Percentiles rank a stretch among this genome's conserved stretches.
These are phyloP conservation scores for Quercus suber DNA, from an alignment of 306 rosid species.

Conservation along the genomic window DNA sequence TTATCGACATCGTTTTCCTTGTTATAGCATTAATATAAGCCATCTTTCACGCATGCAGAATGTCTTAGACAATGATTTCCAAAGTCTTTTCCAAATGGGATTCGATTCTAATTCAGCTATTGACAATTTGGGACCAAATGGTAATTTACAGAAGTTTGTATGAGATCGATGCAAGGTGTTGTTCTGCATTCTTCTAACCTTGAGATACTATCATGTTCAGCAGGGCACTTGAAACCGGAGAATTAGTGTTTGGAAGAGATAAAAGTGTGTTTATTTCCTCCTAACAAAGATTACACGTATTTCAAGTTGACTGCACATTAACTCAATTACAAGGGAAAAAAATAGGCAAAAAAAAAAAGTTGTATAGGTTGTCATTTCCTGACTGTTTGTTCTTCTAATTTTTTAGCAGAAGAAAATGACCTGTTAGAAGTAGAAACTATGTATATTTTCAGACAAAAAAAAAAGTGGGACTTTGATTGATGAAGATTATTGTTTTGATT, in stretches of 20 bases:
- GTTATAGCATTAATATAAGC: slow-evolving; percentile 15
- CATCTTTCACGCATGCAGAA: slow-evolving; percentile 40
- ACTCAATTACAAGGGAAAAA: slow-evolving; percentile 31
- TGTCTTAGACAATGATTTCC: slow-evolving; percentile 73
- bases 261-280: slow-evolving; percentile 20
- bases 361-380: slow-evolving; percentile 81
- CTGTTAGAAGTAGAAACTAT: slow-evolving; percentile 42
- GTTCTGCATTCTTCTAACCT: slow-evolving; percentile 16
- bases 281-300: slow-evolving; percentile 31
- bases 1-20: slow-evolving; percentile 1
- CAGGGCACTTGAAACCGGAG: slow-evolving; percentile 81
- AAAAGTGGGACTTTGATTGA: slow-evolving; percentile 37
- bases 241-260: slow-evolving; percentile 32
- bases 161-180: neutral
- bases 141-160: slow-evolving; percentile 36
- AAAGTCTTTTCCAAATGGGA: slow-evolving; percentile 79
- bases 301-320: slow-evolving; percentile 48
- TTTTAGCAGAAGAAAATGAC: slow-evolving; percentile 85
- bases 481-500: slow-evolving; percentile 45
- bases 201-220: slow-evolving; percentile 22
- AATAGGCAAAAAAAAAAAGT: slow-evolving; percentile 21
- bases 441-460: slow-evolving; percentile 31
- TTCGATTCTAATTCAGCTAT: slow-evolving; percentile 59
- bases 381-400: slow-evolving; percentile 78
- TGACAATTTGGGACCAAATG: slow-evolving; percentile 79